Evolutionary conservation across 1,139 yeast species (phyloP).

Genomic region (Kurtzmaniella quercitrusa): DNA sequence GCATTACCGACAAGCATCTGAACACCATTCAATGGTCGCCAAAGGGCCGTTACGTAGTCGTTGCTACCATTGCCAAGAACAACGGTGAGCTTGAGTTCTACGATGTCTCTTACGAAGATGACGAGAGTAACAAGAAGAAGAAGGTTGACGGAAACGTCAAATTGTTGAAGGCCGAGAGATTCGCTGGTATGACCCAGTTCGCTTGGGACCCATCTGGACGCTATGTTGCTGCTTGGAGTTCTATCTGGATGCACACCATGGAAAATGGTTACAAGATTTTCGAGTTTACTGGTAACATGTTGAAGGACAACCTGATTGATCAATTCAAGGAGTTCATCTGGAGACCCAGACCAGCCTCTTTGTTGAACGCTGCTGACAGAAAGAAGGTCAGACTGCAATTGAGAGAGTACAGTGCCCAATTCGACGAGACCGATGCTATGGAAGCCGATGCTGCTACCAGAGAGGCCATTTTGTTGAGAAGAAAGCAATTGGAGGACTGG

Average conservation of each 20-base stretch:
- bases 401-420: constrained; percentile 86
- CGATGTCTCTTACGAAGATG: constrained; percentile 82
- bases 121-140: constrained; percentile 22
- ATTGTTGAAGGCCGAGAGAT: constrained; percentile 59
- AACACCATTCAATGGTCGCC: constrained; percentile 89
- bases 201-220: constrained; percentile 98
- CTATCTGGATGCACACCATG: constrained; percentile 76
- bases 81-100: constrained; percentile 76
- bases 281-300: constrained; percentile 74
- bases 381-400: constrained; percentile 89
- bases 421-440: constrained; percentile 95
- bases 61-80: constrained; percentile 66
- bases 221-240: constrained; percentile 82
- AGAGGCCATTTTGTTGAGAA: constrained; percentile 83
- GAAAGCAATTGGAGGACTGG: constrained; percentile 85
- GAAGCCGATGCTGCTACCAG: constrained; percentile 92
- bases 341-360: constrained; percentile 94
- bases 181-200: constrained; percentile 76
- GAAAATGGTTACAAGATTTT: constrained; percentile 89
- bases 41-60: constrained; percentile 81
- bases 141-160: constrained; percentile 55
- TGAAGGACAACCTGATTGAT: constrained; percentile 74
- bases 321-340: constrained; percentile 87
- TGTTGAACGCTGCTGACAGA: constrained; percentile 71
- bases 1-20: constrained; percentile 58